phyloP scores from a whole-genome alignment of 345 rosid species.

The Salix purpurea region DNA sequence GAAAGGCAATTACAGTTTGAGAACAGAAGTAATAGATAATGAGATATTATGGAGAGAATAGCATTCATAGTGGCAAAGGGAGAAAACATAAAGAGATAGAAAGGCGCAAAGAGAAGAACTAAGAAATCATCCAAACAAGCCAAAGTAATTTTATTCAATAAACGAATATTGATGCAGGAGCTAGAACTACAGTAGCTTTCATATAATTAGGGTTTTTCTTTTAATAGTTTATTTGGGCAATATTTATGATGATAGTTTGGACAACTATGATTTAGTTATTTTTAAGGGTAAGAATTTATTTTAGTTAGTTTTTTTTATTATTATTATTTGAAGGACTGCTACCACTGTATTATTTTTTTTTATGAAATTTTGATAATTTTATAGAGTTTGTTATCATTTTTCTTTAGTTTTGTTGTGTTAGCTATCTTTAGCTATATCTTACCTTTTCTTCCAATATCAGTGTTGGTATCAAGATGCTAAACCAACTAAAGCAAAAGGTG shows the following conservation, averaged over 20 bases:
- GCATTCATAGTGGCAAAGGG: too few species aligned
- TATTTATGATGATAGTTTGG: neutral
- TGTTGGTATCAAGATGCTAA: neutral
- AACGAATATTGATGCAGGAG: neutral
- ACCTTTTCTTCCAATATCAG: neutral
- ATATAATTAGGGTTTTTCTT: neutral
- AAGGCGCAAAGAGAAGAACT: too few species aligned
- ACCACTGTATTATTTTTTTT: neutral
- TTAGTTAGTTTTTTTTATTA: neutral
- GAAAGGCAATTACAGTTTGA: too few species aligned
- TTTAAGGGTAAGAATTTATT: neutral
- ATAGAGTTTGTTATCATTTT: neutral
- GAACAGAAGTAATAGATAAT: too few species aligned
- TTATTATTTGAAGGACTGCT: neutral
- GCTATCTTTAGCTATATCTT: neutral
- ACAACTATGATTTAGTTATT: neutral
- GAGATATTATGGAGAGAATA: too few species aligned
- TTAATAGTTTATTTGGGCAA: neutral
- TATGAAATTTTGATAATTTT: neutral
- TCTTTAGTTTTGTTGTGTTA: neutral
- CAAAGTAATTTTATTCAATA: too few species aligned
- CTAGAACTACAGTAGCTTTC: neutral
- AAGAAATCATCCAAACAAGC: too few species aligned
- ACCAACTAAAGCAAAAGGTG: neutral
- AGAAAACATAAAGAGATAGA: too few species aligned